Conservation (phyloP, 495 filamentous ascomycete genomes). For the Aspergillus leporis region DNA sequence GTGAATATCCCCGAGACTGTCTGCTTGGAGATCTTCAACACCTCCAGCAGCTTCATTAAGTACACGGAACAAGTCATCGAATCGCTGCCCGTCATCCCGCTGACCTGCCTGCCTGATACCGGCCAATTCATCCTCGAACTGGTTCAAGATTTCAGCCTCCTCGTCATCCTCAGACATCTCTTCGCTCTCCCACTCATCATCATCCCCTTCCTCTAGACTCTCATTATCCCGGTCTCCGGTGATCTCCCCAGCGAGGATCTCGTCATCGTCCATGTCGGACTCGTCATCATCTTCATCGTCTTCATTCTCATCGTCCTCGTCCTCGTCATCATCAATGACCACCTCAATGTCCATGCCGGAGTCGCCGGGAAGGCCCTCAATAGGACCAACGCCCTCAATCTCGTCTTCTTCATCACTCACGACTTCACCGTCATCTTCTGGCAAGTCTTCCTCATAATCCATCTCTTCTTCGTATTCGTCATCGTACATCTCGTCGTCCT, state of each 20-base stretch:
- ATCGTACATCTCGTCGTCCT: slow-evolving; percentile 83
- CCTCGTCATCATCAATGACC: slow-evolving; percentile 73
- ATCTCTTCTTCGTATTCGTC: slow-evolving; percentile 89
- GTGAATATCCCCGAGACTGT: slow-evolving; percentile 41
- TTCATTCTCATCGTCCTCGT: slow-evolving; percentile 62
- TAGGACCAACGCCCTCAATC: slow-evolving; percentile 74
- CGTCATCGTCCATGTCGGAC: slow-evolving; percentile 54
- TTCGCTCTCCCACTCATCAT: slow-evolving; percentile 63
- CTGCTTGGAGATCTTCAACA: slow-evolving; percentile 37
- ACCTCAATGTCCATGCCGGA: slow-evolving; percentile 78
- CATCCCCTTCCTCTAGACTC: slow-evolving; percentile 55
- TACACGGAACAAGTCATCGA: slow-evolving; percentile 44
- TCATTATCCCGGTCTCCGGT: slow-evolving; percentile 66
- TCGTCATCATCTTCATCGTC: slow-evolving; percentile 69
- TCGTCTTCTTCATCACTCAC: slow-evolving; percentile 90
- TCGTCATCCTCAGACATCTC: slow-evolving; percentile 57
- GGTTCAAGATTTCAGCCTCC: slow-evolving; percentile 53
- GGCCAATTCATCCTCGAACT: slow-evolving; percentile 51
- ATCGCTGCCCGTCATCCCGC: slow-evolving; percentile 58
- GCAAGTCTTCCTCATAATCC: slow-evolving; percentile 77
- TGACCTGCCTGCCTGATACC: slow-evolving; percentile 68
- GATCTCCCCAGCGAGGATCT: slow-evolving; percentile 54
- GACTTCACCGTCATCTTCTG: slow-evolving; percentile 78
- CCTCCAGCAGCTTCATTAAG: slow-evolving; percentile 43
- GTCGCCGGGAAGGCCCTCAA: slow-evolving; percentile 84